These are phyloP conservation scores for Dactylis glomerata DNA, from an alignment of 176 grass and related monocot species.

Conservation along the genomic window DNA sequence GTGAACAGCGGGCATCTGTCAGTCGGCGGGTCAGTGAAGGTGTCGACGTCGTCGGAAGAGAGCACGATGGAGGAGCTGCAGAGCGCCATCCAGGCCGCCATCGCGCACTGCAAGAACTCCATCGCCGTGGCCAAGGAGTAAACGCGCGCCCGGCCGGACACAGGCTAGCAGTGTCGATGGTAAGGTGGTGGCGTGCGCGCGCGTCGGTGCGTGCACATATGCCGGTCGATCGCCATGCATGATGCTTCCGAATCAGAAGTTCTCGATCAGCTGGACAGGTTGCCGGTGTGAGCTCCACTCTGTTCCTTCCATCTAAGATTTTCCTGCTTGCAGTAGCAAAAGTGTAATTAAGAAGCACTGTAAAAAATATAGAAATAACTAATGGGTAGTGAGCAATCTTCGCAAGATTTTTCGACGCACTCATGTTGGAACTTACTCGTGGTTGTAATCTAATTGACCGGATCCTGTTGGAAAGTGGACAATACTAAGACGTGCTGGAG, in stretches of 20 bases:
- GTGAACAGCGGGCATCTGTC: slow-evolving; percentile 86
- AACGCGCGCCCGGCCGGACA: not conserved
- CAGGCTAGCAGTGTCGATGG: slow-evolving; percentile 31
- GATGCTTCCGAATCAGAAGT: not conserved
- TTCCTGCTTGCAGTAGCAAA: not conserved
- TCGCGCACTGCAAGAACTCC: slow-evolving; percentile 97
- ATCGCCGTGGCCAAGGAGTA: slow-evolving; percentile 35
- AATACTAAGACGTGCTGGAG: too few relatives aligned
- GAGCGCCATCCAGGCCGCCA: slow-evolving; percentile 90
- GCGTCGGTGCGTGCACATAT: not conserved
- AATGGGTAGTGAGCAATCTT: too few relatives aligned
- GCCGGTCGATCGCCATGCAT: not conserved
- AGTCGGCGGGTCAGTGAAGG: slow-evolving; percentile 54
- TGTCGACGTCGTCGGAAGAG: slow-evolving; percentile 71
- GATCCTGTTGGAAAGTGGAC: too few relatives aligned
- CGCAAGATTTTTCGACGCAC: too few relatives aligned
- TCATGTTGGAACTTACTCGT: too few relatives aligned
- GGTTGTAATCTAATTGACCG: too few relatives aligned
- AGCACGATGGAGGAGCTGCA: slow-evolving; percentile 98
- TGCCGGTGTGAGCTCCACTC: not conserved
- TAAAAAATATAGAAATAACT: not conserved
- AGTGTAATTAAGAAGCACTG: not conserved
- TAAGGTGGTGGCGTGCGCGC: not conserved
- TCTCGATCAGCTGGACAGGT: not conserved
- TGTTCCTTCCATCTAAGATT: not conserved